phyloP scores from a whole-genome alignment of 2,329 filamentous ascomycete species.

The Sporothrix phasma region DNA sequence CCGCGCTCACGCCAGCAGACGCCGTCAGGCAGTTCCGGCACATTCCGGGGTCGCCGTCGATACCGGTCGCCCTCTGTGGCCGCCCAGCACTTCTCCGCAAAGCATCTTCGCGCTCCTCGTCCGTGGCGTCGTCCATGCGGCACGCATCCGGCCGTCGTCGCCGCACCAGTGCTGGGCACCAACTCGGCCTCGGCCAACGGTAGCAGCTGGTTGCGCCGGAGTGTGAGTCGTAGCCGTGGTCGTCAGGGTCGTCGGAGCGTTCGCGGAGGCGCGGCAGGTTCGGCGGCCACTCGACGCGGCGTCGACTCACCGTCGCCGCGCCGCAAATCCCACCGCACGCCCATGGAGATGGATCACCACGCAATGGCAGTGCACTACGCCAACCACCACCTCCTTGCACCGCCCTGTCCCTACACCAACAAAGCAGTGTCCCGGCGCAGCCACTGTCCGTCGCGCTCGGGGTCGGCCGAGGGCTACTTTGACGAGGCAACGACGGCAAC shows the following conservation, averaged over 20 bases:
- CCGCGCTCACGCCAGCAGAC: conserved; percentile 16
- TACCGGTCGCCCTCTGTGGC: conserved; percentile 26
- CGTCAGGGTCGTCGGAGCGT: not conserved
- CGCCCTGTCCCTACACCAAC: not conserved
- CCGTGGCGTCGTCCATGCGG: not conserved
- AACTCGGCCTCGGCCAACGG: not conserved
- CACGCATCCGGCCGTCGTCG: conserved; percentile 7
- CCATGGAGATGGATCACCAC: conserved; percentile 4
- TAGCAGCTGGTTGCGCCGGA: not conserved
- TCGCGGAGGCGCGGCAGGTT: not conserved
- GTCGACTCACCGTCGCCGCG: conserved; percentile 9
- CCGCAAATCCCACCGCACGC: not conserved
- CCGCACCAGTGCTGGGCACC: not conserved
- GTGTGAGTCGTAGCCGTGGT: not conserved
- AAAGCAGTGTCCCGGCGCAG: not conserved
- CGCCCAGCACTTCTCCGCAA: not conserved
- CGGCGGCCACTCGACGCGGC: not conserved
- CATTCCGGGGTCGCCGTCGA: conserved; percentile 33
- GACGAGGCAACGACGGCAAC: not conserved
- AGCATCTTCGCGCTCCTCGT: conserved; percentile 3
- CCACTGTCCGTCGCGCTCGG: conserved; percentile 8
- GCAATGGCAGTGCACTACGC: not conserved
- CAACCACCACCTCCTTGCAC: not conserved
- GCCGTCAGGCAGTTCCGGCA: conserved; percentile 29
- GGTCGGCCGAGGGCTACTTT: not conserved